Base-by-base conservation (phyloP, 306 rosid species). In the Lotus japonicus region DNA sequence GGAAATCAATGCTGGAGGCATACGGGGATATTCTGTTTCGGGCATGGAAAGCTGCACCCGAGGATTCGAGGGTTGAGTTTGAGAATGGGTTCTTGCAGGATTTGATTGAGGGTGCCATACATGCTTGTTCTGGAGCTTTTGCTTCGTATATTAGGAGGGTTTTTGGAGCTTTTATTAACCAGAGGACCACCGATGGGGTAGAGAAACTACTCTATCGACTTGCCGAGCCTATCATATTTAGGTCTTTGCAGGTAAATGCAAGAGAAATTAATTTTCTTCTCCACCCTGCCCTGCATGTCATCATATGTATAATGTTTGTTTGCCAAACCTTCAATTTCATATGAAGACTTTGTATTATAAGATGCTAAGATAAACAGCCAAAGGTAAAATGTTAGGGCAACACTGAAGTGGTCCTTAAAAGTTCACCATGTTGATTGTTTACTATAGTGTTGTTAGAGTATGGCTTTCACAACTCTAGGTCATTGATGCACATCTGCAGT, bases 1-100 rank as follows among this genome's bases (percentile, higher is more conserved):
- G 96, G 75, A 94, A 94, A 78, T 90, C 96, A 2, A 79, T 90
- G 85, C 78, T 94, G 66, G 97, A 94, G 83, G 94, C 87, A 7
- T 90, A 83, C 12, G 95, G 95, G 3, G 98, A 90, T 19, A 71
- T 90, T 23, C 15, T 94, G 85, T 90, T 90, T 73, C 86, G 97
- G 64, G 97, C 86, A 9, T 94, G 98, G 98, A 88, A 82, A 71
- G 84, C 77, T 11, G 75, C 78, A 0, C 87, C 85, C 17, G 88
- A 66, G 49, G 81, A 78, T 33, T 48, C 63, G 0, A 83, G 75
- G 77, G 79, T 35, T 61, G 89, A 85, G 62, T 68, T 94, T 26
- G 97, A 88, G 80, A 76, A 71, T 66, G 81, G 92, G 14, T 90
- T 90, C 78, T 68, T 94, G 84, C 98, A 86, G 85, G 85, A 81